Percentiles rank a stretch among this genome's conserved stretches.
phyloP scores from a whole-genome alignment of 768 basidiomycete genomes.

The Macrolepiota dolichaula region DNA sequence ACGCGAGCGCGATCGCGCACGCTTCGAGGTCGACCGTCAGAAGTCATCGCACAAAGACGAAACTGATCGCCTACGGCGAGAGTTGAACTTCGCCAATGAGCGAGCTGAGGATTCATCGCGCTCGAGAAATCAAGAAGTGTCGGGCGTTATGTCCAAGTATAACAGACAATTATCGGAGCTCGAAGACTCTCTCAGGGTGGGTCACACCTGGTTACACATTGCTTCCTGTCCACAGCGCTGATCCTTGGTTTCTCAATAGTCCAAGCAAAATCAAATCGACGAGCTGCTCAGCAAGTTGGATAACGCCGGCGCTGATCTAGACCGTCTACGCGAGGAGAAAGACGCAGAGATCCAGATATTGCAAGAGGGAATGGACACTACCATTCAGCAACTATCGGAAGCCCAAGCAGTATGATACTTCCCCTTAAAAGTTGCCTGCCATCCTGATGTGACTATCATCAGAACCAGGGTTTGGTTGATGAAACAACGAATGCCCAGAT shows the following conservation, averaged over 20 bases:
- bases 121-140: slow-evolving; percentile 91
- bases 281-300: slow-evolving; percentile 84
- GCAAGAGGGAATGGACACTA: slow-evolving; percentile 93
- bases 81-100: slow-evolving; percentile 93
- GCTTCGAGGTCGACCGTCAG: slow-evolving; percentile 92
- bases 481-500: slow-evolving; percentile 96
- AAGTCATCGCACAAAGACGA: slow-evolving; percentile 96
- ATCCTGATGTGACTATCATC: slow-evolving; percentile 21
- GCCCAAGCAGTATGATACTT: slow-evolving; percentile 65
- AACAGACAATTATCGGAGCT: slow-evolving; percentile 94
- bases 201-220: slow-evolving; percentile 18
- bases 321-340: slow-evolving; percentile 88
- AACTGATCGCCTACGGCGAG: slow-evolving; percentile 85
- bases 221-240: background rate
- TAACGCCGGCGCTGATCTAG: slow-evolving; percentile 68
- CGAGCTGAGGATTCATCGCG: slow-evolving; percentile 93
- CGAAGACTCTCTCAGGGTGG: slow-evolving; percentile 90
- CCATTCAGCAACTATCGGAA: slow-evolving; percentile 83
- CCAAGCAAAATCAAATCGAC: slow-evolving; percentile 96
- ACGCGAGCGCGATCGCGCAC: slow-evolving; percentile 90
- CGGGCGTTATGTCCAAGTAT: slow-evolving; percentile 84
- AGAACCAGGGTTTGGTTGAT: slow-evolving; percentile 83
- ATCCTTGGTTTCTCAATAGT: slow-evolving; percentile 36
- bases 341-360: slow-evolving; percentile 95
- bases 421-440: background rate